A percentile compares a stretch with the other conserved stretches of the same genome.
Evolutionary conservation across 148 eudicot genomes (phyloP).

Genomic region (Camellia japonica): DNA sequence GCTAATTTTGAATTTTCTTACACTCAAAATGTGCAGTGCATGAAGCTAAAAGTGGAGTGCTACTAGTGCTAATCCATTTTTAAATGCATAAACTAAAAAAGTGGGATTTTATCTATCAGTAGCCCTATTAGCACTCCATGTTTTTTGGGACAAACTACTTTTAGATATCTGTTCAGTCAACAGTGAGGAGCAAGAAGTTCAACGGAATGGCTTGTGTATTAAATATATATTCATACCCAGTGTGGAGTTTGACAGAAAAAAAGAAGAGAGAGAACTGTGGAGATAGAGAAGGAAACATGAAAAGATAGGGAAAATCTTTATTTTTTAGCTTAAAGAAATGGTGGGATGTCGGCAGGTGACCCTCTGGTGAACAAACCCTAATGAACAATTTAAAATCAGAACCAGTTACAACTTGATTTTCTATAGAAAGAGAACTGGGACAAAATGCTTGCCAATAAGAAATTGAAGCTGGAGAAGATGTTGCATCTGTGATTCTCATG

Average conservation of each 20-base stretch:
- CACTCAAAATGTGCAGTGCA: constrained; percentile 2
- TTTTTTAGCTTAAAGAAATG: neutral
- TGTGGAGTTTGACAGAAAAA: neutral
- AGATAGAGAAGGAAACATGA: neutral
- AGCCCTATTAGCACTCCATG: neutral
- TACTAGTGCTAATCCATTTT: neutral
- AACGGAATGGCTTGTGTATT: neutral
- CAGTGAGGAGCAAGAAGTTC: neutral
- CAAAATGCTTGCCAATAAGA: neutral
- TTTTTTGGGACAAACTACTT: neutral
- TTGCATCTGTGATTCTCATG: neutral
- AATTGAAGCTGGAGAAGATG: neutral
- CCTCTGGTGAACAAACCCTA: neutral
- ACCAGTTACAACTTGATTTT: constrained; percentile 1
- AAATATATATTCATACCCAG: neutral
- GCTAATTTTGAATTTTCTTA: neutral
- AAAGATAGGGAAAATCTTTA: neutral
- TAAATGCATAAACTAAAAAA: neutral
- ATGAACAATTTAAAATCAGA: neutral
- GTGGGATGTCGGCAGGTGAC: neutral
- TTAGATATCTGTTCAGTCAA: neutral
- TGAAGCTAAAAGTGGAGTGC: neutral
- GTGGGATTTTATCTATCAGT: neutral
- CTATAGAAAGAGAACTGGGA: neutral
- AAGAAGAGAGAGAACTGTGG: neutral